These are phyloP conservation scores for Escallonia herrerae DNA, from an alignment of 129 eudicot genomes.

Conservation along the genomic window DNA sequence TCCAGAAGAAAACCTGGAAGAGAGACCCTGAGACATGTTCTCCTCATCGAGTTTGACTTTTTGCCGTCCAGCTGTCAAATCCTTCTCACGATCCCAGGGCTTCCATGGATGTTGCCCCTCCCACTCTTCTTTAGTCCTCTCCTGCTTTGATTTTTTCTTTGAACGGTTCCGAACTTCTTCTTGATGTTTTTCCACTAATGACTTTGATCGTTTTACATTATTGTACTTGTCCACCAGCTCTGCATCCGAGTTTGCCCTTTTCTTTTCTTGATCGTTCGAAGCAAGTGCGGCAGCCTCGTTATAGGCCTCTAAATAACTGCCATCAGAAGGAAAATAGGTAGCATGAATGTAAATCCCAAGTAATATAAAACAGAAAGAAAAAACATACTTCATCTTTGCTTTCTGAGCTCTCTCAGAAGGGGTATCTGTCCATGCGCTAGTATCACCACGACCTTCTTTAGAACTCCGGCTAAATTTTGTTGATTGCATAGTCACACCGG, in stretches of 20 bases:
- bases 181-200: constrained; percentile 83
- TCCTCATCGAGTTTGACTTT: constrained; percentile 74
- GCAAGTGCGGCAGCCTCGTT: constrained; percentile 90
- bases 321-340: constrained; percentile 3
- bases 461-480: constrained; percentile 61
- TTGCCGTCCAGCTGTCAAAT: constrained; percentile 83
- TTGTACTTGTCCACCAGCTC: constrained; percentile 84
- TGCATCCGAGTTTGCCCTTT: constrained; percentile 42
- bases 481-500: constrained; percentile 75
- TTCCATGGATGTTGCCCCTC: constrained; percentile 96
- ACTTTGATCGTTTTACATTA: constrained; percentile 79
- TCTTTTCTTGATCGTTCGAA: constrained; percentile 54
- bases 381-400: constrained; percentile 82
- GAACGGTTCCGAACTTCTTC: constrained; percentile 45
- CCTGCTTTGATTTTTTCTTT: constrained; percentile 49
- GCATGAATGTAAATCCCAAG: no score
- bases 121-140: constrained; percentile 54
- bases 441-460: constrained; percentile 97
- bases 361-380: not conserved
- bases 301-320: constrained; percentile 92
- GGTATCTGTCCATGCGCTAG: constrained; percentile 95
- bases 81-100: constrained; percentile 98
- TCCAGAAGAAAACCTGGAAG: constrained; percentile 90
- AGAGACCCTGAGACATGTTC: constrained; percentile 61
- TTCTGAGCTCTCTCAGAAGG: constrained; percentile 89